phyloP scores from a whole-genome alignment of 257 asterid species.

The Solanum okadae region DNA sequence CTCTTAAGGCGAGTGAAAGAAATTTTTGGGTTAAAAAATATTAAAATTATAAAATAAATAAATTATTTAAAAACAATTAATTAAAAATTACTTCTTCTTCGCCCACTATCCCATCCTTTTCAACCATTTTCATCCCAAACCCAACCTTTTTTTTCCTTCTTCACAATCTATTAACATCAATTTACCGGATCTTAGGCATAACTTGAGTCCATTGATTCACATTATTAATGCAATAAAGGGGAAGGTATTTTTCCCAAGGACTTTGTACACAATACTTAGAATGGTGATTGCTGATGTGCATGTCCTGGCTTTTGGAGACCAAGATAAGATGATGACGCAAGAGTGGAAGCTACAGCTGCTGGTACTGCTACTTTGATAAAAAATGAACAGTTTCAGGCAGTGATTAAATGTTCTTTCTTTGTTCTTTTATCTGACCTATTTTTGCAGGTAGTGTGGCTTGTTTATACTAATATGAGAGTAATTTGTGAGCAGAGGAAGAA shows the following conservation, averaged over 20 bases:
- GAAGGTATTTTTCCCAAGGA: not conserved
- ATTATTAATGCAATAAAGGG: not conserved
- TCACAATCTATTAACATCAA: too few species aligned
- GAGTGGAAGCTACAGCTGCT: not conserved
- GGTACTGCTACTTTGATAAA: not conserved
- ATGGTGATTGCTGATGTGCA: slow-evolving; percentile 11
- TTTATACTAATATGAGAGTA: not conserved
- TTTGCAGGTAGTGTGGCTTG: slow-evolving; percentile 2
- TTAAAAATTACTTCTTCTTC: too few species aligned
- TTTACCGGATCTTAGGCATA: too few species aligned
- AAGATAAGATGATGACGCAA: slow-evolving; percentile 24
- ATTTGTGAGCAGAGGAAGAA: not conserved
- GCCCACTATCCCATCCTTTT: too few species aligned
- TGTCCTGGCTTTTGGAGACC: slow-evolving; percentile 76
- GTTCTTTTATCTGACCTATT: not conserved
- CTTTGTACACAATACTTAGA: not conserved
- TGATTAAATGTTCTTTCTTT: not conserved
- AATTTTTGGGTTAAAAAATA: too few species aligned
- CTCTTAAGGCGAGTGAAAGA: too few species aligned
- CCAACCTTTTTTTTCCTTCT: too few species aligned
- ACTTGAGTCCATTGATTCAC: too few species aligned
- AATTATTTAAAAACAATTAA: too few species aligned
- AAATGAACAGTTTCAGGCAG: not conserved
- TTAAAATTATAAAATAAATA: too few species aligned
- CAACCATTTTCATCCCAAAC: too few species aligned